Evolutionary conservation across 2,329 filamentous ascomycete genomes (phyloP).

Genomic region (Cladosporium phlei): DNA sequence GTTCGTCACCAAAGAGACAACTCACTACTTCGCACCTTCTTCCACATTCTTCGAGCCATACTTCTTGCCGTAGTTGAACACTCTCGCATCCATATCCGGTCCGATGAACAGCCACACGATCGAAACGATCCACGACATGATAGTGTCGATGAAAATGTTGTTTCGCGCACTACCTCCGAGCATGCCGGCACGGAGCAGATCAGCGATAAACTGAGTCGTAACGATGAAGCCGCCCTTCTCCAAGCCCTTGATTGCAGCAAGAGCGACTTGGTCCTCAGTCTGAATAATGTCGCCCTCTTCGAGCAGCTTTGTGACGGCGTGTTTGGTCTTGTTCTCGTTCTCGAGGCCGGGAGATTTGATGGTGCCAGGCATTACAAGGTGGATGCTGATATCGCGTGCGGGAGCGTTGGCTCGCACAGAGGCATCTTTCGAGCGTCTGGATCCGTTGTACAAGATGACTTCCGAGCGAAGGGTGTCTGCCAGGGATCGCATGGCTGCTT

Average conservation of each 20-base stretch:
- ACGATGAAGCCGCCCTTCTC: conserved; percentile 78
- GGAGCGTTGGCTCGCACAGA: conserved; percentile 30
- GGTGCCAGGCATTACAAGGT: conserved; percentile 77
- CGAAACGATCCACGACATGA: conserved; percentile 50
- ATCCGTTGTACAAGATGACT: conserved; percentile 75
- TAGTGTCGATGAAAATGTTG: conserved; percentile 49
- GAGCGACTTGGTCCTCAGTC: conserved; percentile 72
- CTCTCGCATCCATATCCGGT: conserved; percentile 54
- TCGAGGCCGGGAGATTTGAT: conserved; percentile 73
- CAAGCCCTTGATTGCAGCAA: conserved; percentile 63
- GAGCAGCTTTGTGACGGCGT: conserved; percentile 69
- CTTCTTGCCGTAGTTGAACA: conserved; percentile 54
- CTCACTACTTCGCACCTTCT: not conserved
- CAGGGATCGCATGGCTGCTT: conserved; percentile 77
- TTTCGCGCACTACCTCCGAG: conserved; percentile 52
- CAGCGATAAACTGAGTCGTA: conserved; percentile 67
- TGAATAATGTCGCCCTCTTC: conserved; percentile 80
- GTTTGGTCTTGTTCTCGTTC: conserved; percentile 73
- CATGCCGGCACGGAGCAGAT: conserved; percentile 61
- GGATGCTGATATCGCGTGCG: conserved; percentile 67
- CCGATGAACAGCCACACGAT: conserved; percentile 54
- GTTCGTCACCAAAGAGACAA: too few species aligned
- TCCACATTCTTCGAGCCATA: conserved; percentile 8
- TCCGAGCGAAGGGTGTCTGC: conserved; percentile 82
- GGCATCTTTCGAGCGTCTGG: conserved; percentile 34